Conservation (phyloP, 2,329 filamentous ascomycete species). For the Penicillium digitatum region DNA sequence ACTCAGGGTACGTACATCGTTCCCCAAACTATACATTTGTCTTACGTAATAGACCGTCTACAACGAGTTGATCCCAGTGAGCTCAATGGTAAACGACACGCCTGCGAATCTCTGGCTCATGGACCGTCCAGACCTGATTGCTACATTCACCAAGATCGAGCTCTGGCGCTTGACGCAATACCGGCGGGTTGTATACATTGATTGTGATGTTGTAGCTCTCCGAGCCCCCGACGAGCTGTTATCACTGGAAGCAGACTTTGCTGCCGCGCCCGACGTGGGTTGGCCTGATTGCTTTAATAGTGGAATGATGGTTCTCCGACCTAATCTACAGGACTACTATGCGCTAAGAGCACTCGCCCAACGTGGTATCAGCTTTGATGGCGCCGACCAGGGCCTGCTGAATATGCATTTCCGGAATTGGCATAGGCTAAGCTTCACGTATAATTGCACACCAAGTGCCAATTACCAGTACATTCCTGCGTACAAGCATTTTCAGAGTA, state of each 20-base stretch:
- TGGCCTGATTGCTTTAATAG: conserved; percentile 99
- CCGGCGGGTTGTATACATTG: conserved; percentile 87
- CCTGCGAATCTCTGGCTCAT: conserved; percentile 85
- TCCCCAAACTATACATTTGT: neutral
- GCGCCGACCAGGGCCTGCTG: conserved; percentile 89
- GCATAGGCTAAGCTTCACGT: conserved; percentile 87
- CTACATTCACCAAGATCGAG: conserved; percentile 93
- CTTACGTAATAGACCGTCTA: conserved; percentile 62
- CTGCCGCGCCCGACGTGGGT: conserved; percentile 85
- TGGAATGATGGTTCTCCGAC: conserved; percentile 89
- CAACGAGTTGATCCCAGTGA: conserved; percentile 82
- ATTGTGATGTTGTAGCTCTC: conserved; percentile 88
- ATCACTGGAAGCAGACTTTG: conserved; percentile 57
- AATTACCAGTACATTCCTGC: conserved; percentile 98
- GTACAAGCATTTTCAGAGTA: conserved; percentile 86
- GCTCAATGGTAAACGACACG: conserved; percentile 69
- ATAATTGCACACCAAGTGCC: conserved; percentile 94
- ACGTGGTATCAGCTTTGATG: conserved; percentile 88
- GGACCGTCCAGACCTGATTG: conserved; percentile 83
- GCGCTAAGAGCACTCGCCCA: conserved; percentile 79
- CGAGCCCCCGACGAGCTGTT: conserved; percentile 92
- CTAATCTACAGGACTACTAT: conserved; percentile 83
- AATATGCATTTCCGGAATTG: conserved; percentile 90
- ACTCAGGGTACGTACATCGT: conserved; percentile 58
- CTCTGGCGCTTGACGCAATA: conserved; percentile 91